Evolutionary conservation across 2,329 filamentous ascomycete species (phyloP).

Genomic region (Aspergillus ruber): DNA sequence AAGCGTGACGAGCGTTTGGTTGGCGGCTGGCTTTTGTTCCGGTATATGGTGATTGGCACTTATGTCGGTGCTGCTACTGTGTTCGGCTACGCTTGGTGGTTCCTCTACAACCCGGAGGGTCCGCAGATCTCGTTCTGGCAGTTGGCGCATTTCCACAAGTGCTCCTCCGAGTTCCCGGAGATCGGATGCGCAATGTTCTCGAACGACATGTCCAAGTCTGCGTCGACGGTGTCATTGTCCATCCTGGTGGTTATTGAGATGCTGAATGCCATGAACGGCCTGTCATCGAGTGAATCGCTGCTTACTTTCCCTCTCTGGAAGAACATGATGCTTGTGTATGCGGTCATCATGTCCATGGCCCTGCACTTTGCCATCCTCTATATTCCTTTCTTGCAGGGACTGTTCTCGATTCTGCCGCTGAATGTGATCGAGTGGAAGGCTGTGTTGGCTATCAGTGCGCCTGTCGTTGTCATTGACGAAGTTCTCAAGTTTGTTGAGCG

Average conservation of each 20-base stretch:
- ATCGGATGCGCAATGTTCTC: conserved; percentile 90
- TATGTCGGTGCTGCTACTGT: conserved; percentile 95
- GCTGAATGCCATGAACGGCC: conserved; percentile 97
- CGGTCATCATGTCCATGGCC: conserved; percentile 85
- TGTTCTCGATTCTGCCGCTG: conserved; percentile 88
- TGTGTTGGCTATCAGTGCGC: conserved; percentile 77
- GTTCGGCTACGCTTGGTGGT: conserved; percentile 99
- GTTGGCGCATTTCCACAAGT: conserved; percentile 88
- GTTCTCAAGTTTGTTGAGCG: conserved; percentile 72
- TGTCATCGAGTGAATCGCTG: conserved; percentile 90
- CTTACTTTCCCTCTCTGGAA: conserved; percentile 93
- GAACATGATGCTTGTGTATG: conserved; percentile 97
- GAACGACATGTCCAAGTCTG: conserved; percentile 77
- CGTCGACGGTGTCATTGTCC: conserved; percentile 86
- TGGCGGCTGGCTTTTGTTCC: conserved; percentile 92
- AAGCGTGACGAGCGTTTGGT: conserved; percentile 92
- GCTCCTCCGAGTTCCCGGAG: conserved; percentile 74
- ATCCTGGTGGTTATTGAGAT: conserved; percentile 96
- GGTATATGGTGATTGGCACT: conserved; percentile 90
- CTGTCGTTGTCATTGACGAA: conserved; percentile 86
- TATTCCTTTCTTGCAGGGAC: conserved; percentile 73
- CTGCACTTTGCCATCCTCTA: conserved; percentile 94
- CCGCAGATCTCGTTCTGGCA: conserved; percentile 90
- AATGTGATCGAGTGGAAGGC: conserved; percentile 87
- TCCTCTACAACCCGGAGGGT: conserved; percentile 87